Evolutionary conservation across 768 basidiomycete species (phyloP).

Genomic region (Pholiota conissans): DNA sequence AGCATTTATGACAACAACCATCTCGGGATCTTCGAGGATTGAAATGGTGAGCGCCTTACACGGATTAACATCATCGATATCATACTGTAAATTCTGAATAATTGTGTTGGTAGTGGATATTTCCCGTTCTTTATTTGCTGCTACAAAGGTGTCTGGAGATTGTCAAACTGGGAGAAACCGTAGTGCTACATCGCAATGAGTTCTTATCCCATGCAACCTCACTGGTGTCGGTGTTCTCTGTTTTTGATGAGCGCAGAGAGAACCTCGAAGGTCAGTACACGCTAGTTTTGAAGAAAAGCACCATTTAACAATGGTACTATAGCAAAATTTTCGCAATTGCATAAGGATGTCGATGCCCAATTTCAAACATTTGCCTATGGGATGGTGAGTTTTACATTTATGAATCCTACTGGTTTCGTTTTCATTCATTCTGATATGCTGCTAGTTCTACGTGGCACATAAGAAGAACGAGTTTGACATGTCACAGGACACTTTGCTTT

Average conservation of each 20-base stretch:
- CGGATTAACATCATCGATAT: too few species aligned
- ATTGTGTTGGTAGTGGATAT: slow-evolving; percentile 21
- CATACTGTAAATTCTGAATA: too few species aligned
- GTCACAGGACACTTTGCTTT: slow-evolving; percentile 6
- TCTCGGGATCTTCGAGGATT: slow-evolving; percentile 15
- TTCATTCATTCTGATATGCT: background rate
- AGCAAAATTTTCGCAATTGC: slow-evolving; percentile 10
- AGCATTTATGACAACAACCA: slow-evolving; percentile 11
- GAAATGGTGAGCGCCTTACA: slow-evolving; percentile 16
- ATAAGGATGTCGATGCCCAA: slow-evolving; percentile 9
- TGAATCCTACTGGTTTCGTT: too few species aligned
- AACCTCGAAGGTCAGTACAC: slow-evolving; percentile 10
- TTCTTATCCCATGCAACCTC: slow-evolving; percentile 5
- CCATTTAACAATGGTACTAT: background rate
- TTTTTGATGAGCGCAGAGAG: slow-evolving; percentile 11
- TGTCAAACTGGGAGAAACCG: slow-evolving; percentile 7
- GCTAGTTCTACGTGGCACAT: slow-evolving; percentile 11
- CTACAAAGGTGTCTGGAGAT: slow-evolving; percentile 17
- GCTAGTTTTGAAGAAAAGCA: background rate
- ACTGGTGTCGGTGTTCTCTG: slow-evolving; percentile 9
- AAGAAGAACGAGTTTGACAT: background rate
- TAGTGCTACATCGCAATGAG: slow-evolving; percentile 4
- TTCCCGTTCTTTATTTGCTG: slow-evolving; percentile 21
- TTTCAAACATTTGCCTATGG: slow-evolving; percentile 14
- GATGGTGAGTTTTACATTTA: slow-evolving; percentile 9